Base-by-base conservation (phyloP, 1,284 basidiomycete species). In the Phlebopus sp. region DNA sequence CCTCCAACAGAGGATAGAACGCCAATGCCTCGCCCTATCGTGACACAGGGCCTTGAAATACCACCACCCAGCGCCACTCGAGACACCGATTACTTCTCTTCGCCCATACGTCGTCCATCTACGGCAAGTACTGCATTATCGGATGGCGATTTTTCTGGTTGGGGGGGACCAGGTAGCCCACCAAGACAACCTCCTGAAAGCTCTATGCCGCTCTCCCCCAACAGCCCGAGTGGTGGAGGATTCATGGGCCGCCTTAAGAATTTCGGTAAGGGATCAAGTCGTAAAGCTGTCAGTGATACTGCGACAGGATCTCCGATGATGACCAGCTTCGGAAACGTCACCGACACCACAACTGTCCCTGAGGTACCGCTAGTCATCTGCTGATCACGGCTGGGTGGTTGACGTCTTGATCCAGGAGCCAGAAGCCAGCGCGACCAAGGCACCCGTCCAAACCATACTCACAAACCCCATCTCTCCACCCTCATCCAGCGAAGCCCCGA, bases 201-300 rank as follows among this genome's bases (percentile, higher is more conserved):
- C 5, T 47, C 60, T 17, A 69, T 69, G 2, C 63, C 71, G 7
- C 63, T 69, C 39, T 77, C 74, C 13, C 78, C 81, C 2, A 73
- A 55, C 41, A 85, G 82, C 1, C 84, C 86, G 2, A 55, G 58
- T 5, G 72, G 69, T 14, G 70, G 80, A 31, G 79, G 83, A 3
- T 70, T 92, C 41, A 92, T 92, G 79, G 87, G 90, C 2, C 77
- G 84, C 48, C 69, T 94, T 54, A 90, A 85, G 67, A 84, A 71
- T 50, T 81, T 92, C 50, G 89, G 87, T 7, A 84, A 82, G 60
- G 62, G 44, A 31, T 41, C 62, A 14, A 43, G 47, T 40, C 60
- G 63, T 51, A 69, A 73, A 39, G 49, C 60, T 2, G 42, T 49
- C 2, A 59, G 51, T 11, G 66, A 68, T 34, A 31, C 34, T 27